Percentiles rank a stretch among this genome's conserved stretches.
Conservation (phyloP, 345 rosid species). For the Eucalyptus curtisii region DNA sequence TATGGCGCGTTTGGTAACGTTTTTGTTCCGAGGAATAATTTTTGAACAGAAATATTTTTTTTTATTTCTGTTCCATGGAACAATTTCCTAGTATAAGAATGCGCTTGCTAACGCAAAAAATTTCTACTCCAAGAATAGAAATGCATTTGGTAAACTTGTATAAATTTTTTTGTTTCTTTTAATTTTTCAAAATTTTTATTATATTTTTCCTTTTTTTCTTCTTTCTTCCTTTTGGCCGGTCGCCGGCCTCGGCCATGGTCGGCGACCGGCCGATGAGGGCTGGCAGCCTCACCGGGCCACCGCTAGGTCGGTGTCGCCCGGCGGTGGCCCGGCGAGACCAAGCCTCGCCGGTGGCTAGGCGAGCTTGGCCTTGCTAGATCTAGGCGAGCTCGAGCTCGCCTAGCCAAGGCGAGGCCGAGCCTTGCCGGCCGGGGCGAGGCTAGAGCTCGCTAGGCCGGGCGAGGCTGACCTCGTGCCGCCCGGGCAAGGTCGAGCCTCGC, state of each 20-base stretch:
- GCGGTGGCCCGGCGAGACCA: fast-evolving
- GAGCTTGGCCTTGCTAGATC: too few species aligned
- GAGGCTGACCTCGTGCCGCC: fast-evolving
- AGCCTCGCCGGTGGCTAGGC: fast-evolving
- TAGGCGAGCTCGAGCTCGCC: too few species aligned
- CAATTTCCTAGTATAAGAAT: too few species aligned
- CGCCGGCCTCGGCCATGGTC: fast-evolving
- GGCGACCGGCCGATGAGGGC: fast-evolving
- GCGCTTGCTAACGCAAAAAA: too few species aligned
- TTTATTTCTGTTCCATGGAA: fast-evolving
- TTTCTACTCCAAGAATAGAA: too few species aligned
- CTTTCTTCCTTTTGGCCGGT: fast-evolving
- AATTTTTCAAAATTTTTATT: too few species aligned
- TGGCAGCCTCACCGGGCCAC: fast-evolving
- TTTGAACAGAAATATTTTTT: fast-evolving
- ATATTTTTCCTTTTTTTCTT: too few species aligned
- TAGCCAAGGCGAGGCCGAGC: too few species aligned
- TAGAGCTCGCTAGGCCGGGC: fast-evolving
- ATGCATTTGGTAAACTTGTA: too few species aligned
- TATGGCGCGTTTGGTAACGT: fast-evolving
- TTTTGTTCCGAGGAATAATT: fast-evolving
- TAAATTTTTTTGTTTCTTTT: too few species aligned
- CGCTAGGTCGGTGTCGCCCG: fast-evolving
- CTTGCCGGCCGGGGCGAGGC: fast-evolving
- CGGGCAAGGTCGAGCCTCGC: fast-evolving